Evolutionary conservation across 805 yeast species (phyloP), one percentile per base, ranked within the genome.

Genomic region (Yamadazyma scolyti): DNA sequence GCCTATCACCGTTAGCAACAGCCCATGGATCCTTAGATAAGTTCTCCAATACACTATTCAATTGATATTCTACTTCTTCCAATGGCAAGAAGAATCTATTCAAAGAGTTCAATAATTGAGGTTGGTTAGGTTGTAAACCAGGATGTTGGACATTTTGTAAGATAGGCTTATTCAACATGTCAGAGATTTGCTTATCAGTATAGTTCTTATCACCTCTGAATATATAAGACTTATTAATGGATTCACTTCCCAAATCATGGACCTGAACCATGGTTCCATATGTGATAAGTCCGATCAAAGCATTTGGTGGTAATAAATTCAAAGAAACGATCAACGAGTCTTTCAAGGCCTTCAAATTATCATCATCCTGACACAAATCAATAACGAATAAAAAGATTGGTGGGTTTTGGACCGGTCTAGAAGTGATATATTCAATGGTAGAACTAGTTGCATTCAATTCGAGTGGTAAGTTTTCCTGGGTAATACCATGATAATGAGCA

Each of bases 11-110:
- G 43, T 79, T 80, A 4, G 62, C 51, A 9, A 55, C 47, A 20
- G 90, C 77, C 99, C 99, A 93, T 37, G 89, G 84, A 52, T 86
- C 95, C 17, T 70, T 72, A 37, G 78, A 68, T 28, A 80, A 50
- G 14, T 56, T 61, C 33, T 77, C 80, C 20, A 79, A 50, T 16
- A 78, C 61, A 9, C 55, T 46, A 3, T 69, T 58, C 18, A 79
- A 43, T 16, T 68, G 69, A 49, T 67, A 78, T 43, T 78, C 84
- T 14, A 65, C 72, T 37, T 58, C 48, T 16, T 61, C 59, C 7
- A 71, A 58, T 12, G 71, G 74, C 40, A 71, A 75, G 20, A 77
- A 50, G 43, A 71, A 73, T 30, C 68, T 56, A 6, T 27, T 29
- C 24, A 42, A 39, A 15, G 43, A 36, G 27, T 41, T 36, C 16